Evolutionary conservation across 441 rosid genomes (phyloP), one percentile per base, ranked within the genome.

Genomic region (Hura crepitans): DNA sequence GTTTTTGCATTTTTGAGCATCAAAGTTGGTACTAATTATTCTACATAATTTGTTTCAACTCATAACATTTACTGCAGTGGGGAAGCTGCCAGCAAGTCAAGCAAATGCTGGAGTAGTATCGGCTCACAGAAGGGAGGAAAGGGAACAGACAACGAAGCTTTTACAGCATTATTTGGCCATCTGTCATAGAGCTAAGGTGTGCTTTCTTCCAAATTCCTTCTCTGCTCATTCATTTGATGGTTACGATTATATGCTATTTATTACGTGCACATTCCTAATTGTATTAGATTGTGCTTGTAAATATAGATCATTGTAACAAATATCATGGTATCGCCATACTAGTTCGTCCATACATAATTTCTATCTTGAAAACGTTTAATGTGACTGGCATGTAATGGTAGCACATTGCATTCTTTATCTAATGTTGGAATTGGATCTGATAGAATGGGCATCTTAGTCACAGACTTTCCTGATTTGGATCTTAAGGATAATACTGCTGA

Each of bases 1-100:
- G 9, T 22, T 45, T 30, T 45, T 6, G n/a, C 4, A 37, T 43
- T 69, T n/a, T 69, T 45, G 45, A 17, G 43, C 2, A 27, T 18
- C 28, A 18, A 25, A 27, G n/a, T 14, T 11, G 56, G 0, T 62
- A 33, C 2, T 45, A 28, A 23, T 43, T 7, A 43, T 27, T 43
- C n/a, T 60, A 42, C 31, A 30, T 49, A 18, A 22, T 20, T 58
- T 37, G 51, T 43, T 66, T 23, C 37, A n/a, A 35, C 0, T 57
- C 25, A 6, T 7, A 12, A 42, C 6, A 17, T 66, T 58, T 53
- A 11, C 33, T 74, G 81, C 81, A 89, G 90, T 87, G 80, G 96
- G 96, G 74, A 90, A 81, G 72, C 64, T 90, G 49, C 93, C 91
- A 0, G 96, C 83, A 10, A 84, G 73, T 80, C 85, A 74, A 77